Base-by-base conservation (phyloP, 768 basidiomycete species). In the Boletus fagicola region DNA sequence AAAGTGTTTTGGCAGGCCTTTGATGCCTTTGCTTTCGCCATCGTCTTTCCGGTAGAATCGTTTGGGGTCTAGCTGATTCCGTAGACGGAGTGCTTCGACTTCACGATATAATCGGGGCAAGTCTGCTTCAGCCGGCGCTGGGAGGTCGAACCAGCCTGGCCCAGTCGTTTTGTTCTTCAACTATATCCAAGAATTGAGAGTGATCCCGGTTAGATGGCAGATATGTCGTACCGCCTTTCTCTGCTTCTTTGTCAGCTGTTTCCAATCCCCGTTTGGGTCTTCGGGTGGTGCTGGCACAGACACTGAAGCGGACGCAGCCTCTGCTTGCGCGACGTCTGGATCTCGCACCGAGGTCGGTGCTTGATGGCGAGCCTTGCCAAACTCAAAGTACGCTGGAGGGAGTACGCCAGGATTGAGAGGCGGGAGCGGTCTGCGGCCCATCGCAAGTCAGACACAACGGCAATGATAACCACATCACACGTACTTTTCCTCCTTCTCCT, bases 31-130 rank as follows among this genome's bases (percentile, higher is more conserved):
- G 11, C 88, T 84, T 72, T 94, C 90, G 5, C 90, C 88, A 57
- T 88, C 87, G 46, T 94, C 90, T 70, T 91, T 94, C 59, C 85
- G 78, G 74, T 94, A 92, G 75, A 95, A 95, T 22, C 91, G 82
- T 70, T 96, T 97, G 18, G 93, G 93, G 65, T 97, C 94, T 20
- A 97, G 80, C 56, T 92, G 88, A 68, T 93, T 93, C 49, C 88
- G 83, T 47, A 97, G 76, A 31, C 92, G 87, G 54, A 95, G 76
- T 0, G 94, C 88, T 68, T 95, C 90, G 12, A 93, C 87, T 75
- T 97, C 93, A 51, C 89, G 87, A 65, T 93, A 75, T 40, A 94
- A 72, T 38, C 84, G 80, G 36, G 92, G 90, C 16, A 92, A 76
- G 58, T 94, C 91, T 13, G 88, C 84, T 63, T 90, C 88, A 15